Base-by-base conservation (phyloP, 2,329 filamentous ascomycete species). In the Fusarium poae region DNA sequence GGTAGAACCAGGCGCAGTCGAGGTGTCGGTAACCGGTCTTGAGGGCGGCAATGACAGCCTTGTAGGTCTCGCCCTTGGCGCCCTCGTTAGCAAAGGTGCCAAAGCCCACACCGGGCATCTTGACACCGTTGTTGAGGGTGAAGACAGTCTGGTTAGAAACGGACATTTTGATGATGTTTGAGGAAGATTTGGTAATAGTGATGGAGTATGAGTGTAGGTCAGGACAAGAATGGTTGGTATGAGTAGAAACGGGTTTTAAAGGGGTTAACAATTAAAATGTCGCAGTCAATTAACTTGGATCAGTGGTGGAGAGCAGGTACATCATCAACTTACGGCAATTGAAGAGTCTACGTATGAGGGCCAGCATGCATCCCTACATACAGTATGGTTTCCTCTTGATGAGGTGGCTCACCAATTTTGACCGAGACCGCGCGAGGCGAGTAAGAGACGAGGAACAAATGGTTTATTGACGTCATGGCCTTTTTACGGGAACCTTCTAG, bases 41-140 rank as follows among this genome's bases (percentile, higher is more conserved):
- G 40, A 85, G 77, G 64, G 86, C 86, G 37, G 78, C 75, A 20
- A 55, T 83, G 52, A 80, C 76, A 37, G 76, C 76, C 42, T 74
- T 67, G 67, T 74, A 74, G 34, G 72, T 74, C 59, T 74, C 72
- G 2, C 72, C 72, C 66, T 72, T 73, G 27, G 77, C 68, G 30
- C 77, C 89, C 79, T 92, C 89, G 77, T 85, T 91, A 77, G 87
- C 85, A 74, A 89, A 90, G 71, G 88, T 90, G 71, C 88, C 88
- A 72, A 91, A 90, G 27, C 88, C 88, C 32, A 90, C 79, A 48
- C 82, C 87, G 64, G 88, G 88, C 70, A 90, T 87, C 75, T 82
- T 83, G 62, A 90, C 85, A 60, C 82, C 82, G 67, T 84, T 84
- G 78, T 82, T 82, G 63, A 84, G 79, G 40, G 79, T 83, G 72